Conservation (phyloP, 495 filamentous ascomycete species). For the Saxophila tyrrhenica region DNA sequence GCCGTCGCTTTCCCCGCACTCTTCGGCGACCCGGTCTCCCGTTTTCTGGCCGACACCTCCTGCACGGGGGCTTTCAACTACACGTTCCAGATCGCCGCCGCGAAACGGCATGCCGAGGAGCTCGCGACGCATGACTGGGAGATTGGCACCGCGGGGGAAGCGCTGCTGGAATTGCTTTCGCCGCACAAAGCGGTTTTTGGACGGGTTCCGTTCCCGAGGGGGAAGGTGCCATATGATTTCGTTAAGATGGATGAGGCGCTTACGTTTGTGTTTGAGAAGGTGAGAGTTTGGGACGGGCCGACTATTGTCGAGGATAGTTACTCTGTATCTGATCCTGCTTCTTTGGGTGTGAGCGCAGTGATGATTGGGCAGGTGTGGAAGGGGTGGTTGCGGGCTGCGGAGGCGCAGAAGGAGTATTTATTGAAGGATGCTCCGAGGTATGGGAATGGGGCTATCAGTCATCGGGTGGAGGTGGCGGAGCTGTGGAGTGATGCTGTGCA, state of each 20-base stretch:
- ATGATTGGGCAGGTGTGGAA: conserved; percentile 34
- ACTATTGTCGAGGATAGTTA: conserved; percentile 24
- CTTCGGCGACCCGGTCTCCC: background rate
- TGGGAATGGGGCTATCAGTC: conserved; percentile 41
- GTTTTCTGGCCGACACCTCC: background rate
- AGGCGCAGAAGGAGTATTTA: conserved; percentile 33
- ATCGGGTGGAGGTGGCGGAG: conserved; percentile 35
- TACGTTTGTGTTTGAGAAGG: conserved; percentile 27
- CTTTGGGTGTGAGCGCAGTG: conserved; percentile 36
- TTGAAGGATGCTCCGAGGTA: conserved; percentile 35
- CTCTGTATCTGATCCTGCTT: conserved; percentile 31
- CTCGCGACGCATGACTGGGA: conserved; percentile 33
- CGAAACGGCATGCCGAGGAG: conserved; percentile 6
- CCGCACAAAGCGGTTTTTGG: conserved; percentile 36
- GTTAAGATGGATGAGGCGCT: conserved; percentile 24
- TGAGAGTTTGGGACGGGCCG: conserved; percentile 22
- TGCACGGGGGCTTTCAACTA: conserved; percentile 13
- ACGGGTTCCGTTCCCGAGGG: conserved; percentile 32
- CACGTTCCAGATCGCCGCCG: conserved; percentile 13
- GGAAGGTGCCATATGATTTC: conserved; percentile 29
- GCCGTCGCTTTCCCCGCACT: background rate
- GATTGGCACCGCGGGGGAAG: conserved; percentile 37
- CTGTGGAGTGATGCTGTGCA: conserved; percentile 42
- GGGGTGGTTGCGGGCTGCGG: conserved; percentile 29
- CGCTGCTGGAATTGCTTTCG: conserved; percentile 38